phyloP scores from a whole-genome alignment of 202 grass and related monocot genomes.

The Panicum virgatum region DNA sequence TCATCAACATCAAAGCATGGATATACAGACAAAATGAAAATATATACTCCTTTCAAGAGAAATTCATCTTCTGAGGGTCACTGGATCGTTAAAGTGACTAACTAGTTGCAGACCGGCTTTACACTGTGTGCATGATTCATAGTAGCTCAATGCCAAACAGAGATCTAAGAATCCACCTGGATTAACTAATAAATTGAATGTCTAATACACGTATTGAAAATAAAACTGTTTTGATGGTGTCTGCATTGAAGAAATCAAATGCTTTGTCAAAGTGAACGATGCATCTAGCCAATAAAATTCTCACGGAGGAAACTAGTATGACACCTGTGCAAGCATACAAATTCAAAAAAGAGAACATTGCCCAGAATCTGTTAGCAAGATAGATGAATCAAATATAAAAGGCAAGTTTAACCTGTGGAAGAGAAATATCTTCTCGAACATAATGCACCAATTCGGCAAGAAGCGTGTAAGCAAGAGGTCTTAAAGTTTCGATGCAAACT shows the following conservation, averaged over 20 bases:
- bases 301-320: neutral
- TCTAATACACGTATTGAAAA: neutral
- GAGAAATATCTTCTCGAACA: slow-evolving; percentile 89
- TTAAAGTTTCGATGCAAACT: slow-evolving; percentile 94
- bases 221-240: neutral
- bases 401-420: slow-evolving; percentile 76
- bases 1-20: slow-evolving; percentile 12
- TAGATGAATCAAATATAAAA: slow-evolving; percentile 21
- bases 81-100: neutral
- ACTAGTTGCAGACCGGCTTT: neutral
- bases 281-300: neutral
- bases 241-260: slow-evolving; percentile 26
- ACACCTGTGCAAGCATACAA: neutral
- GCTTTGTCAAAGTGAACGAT: slow-evolving; percentile 7
- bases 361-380: neutral
- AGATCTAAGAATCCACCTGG: neutral
- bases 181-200: slow-evolving; percentile 1
- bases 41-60: neutral
- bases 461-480: slow-evolving; percentile 92
- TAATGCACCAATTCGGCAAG: slow-evolving; percentile 99
- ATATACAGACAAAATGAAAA: slow-evolving; percentile 7
- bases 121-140: neutral
- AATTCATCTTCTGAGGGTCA: neutral
- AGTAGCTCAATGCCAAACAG: slow-evolving; percentile 25
- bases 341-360: neutral